phyloP scores from a whole-genome alignment of 129 eudicot species.

The Helichrysum umbraculigerum region DNA sequence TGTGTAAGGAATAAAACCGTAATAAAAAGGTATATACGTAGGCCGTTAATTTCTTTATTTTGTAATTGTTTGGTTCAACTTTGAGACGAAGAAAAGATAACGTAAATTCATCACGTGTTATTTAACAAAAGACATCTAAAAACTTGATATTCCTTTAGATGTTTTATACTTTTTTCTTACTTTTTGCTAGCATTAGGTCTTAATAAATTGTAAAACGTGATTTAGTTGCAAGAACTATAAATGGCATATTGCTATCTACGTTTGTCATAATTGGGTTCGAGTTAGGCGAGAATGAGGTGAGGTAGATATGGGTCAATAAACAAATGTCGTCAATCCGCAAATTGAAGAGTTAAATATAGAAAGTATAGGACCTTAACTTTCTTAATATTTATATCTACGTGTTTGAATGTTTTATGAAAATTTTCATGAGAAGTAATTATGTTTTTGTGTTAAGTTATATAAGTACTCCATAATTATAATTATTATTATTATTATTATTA shows the following conservation, averaged over 20 bases:
- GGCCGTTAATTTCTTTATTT: too few species aligned
- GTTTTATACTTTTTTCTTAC: constrained; percentile 3
- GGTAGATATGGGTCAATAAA: constrained; percentile 5
- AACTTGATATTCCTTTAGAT: neutral
- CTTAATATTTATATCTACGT: neutral
- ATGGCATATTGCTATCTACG: constrained; percentile 2
- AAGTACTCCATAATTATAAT: too few species aligned
- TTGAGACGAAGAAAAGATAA: neutral
- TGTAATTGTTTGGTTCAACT: neutral
- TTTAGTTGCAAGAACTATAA: constrained; percentile 2
- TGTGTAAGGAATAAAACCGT: too few species aligned
- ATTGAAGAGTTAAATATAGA: neutral
- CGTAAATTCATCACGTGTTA: constrained; percentile 6
- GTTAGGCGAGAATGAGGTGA: constrained; percentile 28
- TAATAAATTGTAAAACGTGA: constrained; percentile 22
- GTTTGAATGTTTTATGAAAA: neutral
- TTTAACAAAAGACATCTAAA: neutral
- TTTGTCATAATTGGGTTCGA: constrained; percentile 5
- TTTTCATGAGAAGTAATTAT: neutral
- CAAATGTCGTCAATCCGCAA: neutral
- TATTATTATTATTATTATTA: too few species aligned
- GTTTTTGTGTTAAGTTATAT: constrained; percentile 1
- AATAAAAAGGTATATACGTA: neutral
- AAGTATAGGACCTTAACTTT: neutral
- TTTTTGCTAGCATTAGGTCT: constrained; percentile 9